A percentile compares a stretch with the other conserved stretches of the same genome.
phyloP scores from a whole-genome alignment of 2,329 filamentous ascomycete species.

The Nemania sp. region DNA sequence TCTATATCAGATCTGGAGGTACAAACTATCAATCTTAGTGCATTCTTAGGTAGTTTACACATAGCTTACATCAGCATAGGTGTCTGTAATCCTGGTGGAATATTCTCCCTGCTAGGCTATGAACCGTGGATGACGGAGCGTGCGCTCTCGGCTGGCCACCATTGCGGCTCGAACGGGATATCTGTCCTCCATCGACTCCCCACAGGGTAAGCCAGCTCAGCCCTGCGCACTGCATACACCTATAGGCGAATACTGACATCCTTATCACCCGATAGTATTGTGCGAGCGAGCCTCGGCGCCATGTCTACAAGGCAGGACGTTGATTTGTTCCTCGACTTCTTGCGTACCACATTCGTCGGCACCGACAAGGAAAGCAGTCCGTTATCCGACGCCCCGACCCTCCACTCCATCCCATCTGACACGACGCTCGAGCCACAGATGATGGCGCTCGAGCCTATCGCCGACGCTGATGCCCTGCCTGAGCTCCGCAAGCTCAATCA shows the following conservation, averaged over 20 bases:
- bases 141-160: conserved; percentile 67
- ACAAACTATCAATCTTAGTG: conserved; percentile 36
- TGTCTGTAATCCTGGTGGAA: conserved; percentile 62
- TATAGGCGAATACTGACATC: conserved; percentile 4
- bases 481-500: conserved; percentile 20
- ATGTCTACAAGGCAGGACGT: conserved; percentile 70
- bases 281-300: conserved; percentile 70
- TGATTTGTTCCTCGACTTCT: conserved; percentile 61
- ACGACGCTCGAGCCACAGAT: conserved; percentile 28
- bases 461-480: conserved; percentile 4
- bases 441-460: conserved; percentile 6
- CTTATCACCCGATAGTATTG: conserved; percentile 58
- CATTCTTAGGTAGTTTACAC: conserved; percentile 3
- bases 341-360: conserved; percentile 55
- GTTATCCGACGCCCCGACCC: conserved; percentile 36
- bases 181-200: conserved; percentile 66
- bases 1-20: conserved; percentile 72
- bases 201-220: conserved; percentile 58
- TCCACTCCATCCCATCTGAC: conserved; percentile 36
- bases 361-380: conserved; percentile 37
- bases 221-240: background rate
- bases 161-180: conserved; percentile 66
- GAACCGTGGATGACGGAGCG: conserved; percentile 66
- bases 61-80: conserved; percentile 49
- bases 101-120: conserved; percentile 62